phyloP scores from a whole-genome alignment of 176 grass and related monocot genomes.

The Canna indica region DNA sequence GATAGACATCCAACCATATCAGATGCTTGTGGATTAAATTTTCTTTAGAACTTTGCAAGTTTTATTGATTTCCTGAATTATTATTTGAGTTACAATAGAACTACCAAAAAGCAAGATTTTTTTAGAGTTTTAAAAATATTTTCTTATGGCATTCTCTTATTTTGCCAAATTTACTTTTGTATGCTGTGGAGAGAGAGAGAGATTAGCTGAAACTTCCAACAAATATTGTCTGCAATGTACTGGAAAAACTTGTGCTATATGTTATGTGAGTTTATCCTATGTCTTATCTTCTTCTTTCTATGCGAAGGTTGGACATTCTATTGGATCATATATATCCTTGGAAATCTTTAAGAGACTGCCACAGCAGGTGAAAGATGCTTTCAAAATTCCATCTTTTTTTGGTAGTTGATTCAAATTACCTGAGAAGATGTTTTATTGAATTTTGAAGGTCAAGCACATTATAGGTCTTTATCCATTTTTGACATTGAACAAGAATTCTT shows the following conservation, averaged over 20 bases:
- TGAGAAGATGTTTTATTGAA: constrained; percentile 8
- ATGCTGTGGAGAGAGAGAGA: no score
- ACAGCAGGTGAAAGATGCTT: constrained; percentile 35
- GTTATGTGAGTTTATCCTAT: background rate
- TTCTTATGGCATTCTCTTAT: background rate
- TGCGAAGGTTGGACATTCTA: constrained; percentile 86
- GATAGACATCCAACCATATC: no score
- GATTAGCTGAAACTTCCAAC: background rate
- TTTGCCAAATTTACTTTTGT: background rate
- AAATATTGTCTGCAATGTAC: background rate
- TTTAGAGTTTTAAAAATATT: background rate
- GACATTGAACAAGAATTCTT: constrained; percentile 61
- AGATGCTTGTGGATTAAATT: background rate
- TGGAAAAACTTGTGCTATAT: background rate
- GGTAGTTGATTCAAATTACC: constrained; percentile 15
- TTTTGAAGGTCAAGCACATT: constrained; percentile 45
- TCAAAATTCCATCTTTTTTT: constrained; percentile 3
- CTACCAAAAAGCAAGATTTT: no score
- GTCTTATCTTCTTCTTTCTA: background rate
- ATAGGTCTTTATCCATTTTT: constrained; percentile 95
- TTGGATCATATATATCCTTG: constrained; percentile 73
- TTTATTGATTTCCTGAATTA: background rate
- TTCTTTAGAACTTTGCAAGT: background rate
- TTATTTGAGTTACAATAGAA: no score
- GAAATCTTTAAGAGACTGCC: constrained; percentile 73